Percentiles rank a stretch among this genome's conserved stretches.
Evolutionary conservation across 169 alveolate species (phyloP).

Genomic region (Condylostoma magnum): DNA sequence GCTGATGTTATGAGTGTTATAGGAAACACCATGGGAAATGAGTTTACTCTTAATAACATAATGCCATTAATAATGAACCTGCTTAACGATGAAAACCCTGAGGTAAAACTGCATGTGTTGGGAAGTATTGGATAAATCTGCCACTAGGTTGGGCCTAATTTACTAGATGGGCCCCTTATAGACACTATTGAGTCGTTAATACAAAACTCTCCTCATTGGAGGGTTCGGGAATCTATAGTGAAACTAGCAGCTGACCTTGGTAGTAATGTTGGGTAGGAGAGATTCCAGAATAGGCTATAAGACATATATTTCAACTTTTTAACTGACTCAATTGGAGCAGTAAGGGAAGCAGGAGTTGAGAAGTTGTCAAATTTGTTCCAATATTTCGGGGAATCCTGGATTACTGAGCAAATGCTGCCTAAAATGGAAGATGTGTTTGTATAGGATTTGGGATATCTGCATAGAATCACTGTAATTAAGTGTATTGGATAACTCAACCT

Average conservation of each 20-base stretch:
- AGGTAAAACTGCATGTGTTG: slow-evolving; percentile 60
- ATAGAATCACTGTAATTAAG: slow-evolving; percentile 57
- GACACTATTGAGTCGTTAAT: slow-evolving; percentile 23
- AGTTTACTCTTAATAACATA: slow-evolving; percentile 45
- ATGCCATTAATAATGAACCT: slow-evolving; percentile 50
- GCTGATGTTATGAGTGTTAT: slow-evolving; percentile 64
- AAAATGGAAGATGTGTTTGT: slow-evolving; percentile 54
- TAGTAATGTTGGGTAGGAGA: slow-evolving; percentile 43
- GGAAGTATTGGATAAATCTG: slow-evolving; percentile 58
- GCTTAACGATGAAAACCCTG: slow-evolving; percentile 68
- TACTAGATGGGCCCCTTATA: slow-evolving; percentile 31
- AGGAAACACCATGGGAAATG: slow-evolving; percentile 58
- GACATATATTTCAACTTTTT: slow-evolving; percentile 46
- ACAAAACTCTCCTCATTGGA: slow-evolving; percentile 71
- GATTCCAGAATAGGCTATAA: background rate
- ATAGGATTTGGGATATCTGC: slow-evolving; percentile 53
- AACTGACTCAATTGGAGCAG: slow-evolving; percentile 67
- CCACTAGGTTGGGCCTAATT: slow-evolving; percentile 61
- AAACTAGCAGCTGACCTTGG: slow-evolving; percentile 48
- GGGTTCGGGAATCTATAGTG: slow-evolving; percentile 65
- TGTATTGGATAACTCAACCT: slow-evolving; percentile 21
- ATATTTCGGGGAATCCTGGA: slow-evolving; percentile 61
- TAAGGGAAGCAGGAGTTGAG: slow-evolving; percentile 55
- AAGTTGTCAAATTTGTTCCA: slow-evolving; percentile 45
- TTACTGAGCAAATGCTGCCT: slow-evolving; percentile 41